phyloP scores from a whole-genome alignment of 306 rosid genomes.

The Sphenostylis stenocarpa region DNA sequence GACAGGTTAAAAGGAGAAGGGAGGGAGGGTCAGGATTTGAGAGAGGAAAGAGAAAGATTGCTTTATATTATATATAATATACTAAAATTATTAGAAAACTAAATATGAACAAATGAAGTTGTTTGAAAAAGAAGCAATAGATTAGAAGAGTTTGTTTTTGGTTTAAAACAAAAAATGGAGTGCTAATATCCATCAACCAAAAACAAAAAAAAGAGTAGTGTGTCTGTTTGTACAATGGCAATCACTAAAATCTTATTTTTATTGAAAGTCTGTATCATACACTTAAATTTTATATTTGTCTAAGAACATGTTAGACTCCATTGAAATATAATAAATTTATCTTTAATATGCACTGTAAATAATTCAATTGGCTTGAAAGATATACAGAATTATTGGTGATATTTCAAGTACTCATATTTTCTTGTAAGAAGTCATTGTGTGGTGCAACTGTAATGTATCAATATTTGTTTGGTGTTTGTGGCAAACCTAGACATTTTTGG shows the following conservation, averaged over 20 bases:
- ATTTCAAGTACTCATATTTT: background rate
- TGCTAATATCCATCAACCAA: background rate
- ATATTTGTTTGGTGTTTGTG: background rate
- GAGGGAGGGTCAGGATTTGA: background rate
- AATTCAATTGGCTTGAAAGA: background rate
- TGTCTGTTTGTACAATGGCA: background rate
- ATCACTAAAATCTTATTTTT: background rate
- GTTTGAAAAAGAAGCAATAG: background rate
- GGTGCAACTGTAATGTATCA: background rate
- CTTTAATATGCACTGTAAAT: background rate
- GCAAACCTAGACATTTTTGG: background rate
- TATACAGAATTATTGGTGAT: background rate
- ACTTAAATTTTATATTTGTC: background rate
- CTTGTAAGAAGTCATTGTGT: background rate
- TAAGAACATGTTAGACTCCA: background rate
- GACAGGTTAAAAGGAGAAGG: background rate
- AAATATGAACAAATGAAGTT: background rate
- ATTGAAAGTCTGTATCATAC: background rate
- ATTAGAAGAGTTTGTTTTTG: background rate
- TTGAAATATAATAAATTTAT: background rate
- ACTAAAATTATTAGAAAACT: background rate
- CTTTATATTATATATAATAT: background rate
- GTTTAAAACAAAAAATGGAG: background rate
- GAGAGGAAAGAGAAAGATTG: background rate
- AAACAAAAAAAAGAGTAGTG: background rate